Conservation (phyloP, 345 rosid species). For the Mallotus nudiflorus region DNA sequence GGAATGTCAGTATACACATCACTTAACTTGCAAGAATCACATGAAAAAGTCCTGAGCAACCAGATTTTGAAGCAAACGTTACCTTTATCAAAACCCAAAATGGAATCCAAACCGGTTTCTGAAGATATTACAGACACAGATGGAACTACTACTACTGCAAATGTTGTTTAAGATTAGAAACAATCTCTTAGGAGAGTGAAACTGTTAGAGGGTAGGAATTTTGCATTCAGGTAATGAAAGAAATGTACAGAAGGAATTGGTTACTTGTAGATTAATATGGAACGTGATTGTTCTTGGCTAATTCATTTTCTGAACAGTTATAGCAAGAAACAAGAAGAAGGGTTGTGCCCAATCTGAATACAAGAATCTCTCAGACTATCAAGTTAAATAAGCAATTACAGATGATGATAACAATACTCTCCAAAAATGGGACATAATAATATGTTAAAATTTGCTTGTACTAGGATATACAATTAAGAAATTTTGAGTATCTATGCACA, state of each 20-base stretch:
- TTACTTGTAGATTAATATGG: too few relatives aligned
- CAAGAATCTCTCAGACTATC: too few relatives aligned
- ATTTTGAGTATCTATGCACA: too few relatives aligned
- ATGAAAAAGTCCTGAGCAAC: slow-evolving; percentile 31
- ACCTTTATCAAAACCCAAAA: slow-evolving; percentile 41
- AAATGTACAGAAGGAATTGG: neutral
- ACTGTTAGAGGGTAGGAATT: neutral
- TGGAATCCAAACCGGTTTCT: slow-evolving; percentile 8
- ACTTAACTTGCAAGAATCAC: slow-evolving; percentile 51
- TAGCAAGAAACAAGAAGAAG: too few relatives aligned
- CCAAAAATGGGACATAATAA: too few relatives aligned
- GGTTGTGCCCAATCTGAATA: too few relatives aligned
- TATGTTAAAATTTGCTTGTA: too few relatives aligned
- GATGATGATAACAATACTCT: too few relatives aligned
- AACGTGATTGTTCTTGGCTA: too few relatives aligned
- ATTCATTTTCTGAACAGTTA: too few relatives aligned
- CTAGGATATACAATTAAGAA: too few relatives aligned
- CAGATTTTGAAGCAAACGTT: slow-evolving; percentile 45
- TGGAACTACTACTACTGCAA: neutral
- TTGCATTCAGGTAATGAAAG: neutral
- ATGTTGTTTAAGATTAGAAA: slow-evolving; percentile 7
- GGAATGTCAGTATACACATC: slow-evolving; percentile 84
- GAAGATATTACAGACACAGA: slow-evolving; percentile 24
- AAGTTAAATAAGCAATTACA: too few relatives aligned
- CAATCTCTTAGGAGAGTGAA: neutral